Percentiles rank a stretch among this genome's conserved stretches.
phyloP scores from a whole-genome alignment of 2,329 filamentous ascomycete species.

The Esteya vermicola region DNA sequence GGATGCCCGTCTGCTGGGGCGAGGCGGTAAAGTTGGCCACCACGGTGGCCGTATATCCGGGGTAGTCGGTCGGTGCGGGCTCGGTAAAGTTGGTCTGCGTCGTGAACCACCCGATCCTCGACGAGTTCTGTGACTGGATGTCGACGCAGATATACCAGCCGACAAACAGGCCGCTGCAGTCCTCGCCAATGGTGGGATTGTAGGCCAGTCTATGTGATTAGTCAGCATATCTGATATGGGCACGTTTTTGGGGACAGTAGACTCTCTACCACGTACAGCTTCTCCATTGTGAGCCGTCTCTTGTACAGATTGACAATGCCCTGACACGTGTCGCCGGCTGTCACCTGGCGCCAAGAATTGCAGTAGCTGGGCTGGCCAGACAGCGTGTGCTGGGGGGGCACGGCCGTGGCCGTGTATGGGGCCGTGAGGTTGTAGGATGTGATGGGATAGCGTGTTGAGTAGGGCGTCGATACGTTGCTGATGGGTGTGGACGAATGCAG shows the following conservation, averaged over 20 bases:
- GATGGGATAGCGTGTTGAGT: background rate
- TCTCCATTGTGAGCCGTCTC: background rate
- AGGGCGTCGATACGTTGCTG: constrained; percentile 1
- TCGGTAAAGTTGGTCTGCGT: background rate
- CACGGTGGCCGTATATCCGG: background rate
- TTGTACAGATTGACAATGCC: background rate
- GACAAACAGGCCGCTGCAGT: constrained; percentile 7
- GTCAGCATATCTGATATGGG: no score
- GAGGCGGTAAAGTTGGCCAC: background rate
- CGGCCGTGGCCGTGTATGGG: background rate
- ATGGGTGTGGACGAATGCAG: background rate
- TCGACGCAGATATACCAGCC: constrained; percentile 3
- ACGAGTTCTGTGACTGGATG: constrained; percentile 30
- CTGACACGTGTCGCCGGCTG: background rate
- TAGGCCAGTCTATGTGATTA: constrained; percentile 2
- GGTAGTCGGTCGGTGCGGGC: background rate
- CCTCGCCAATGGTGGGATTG: constrained; percentile 5
- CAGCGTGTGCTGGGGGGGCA: background rate
- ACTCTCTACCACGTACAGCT: background rate
- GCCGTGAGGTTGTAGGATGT: background rate
- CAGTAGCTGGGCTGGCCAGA: background rate
- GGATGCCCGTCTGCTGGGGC: background rate
- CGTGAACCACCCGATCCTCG: background rate
- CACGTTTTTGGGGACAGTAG: no score
- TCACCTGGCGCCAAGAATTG: background rate